These are phyloP conservation scores for Ceratonia siliqua DNA, from an alignment of 306 rosid genomes.

Conservation along the genomic window DNA sequence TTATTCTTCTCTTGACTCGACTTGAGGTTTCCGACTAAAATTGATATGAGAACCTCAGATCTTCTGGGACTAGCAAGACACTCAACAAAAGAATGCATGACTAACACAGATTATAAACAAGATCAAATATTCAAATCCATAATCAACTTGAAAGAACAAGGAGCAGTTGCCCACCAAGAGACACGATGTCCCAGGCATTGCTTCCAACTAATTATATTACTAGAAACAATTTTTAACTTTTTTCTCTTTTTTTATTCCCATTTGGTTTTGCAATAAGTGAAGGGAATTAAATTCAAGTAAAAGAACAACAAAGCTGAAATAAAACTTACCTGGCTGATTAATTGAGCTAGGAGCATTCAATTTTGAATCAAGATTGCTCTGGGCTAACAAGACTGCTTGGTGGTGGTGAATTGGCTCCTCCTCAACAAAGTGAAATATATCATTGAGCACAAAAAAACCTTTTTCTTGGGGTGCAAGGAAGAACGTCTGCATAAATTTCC, in stretches of 20 bases:
- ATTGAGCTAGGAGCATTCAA: slow-evolving; percentile 51
- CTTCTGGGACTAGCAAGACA: neutral
- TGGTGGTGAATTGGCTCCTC: slow-evolving; percentile 76
- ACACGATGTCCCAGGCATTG: neutral
- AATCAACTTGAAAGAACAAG: neutral
- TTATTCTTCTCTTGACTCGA: neutral
- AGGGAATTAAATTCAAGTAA: neutral
- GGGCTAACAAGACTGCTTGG: slow-evolving; percentile 75
- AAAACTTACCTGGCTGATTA: slow-evolving; percentile 65
- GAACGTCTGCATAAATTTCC: slow-evolving; percentile 89
- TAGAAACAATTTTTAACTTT: neutral
- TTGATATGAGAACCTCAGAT: neutral
- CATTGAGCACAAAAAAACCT: slow-evolving; percentile 87
- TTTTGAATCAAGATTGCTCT: slow-evolving; percentile 64
- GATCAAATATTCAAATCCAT: neutral
- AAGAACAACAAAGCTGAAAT: slow-evolving; percentile 2
- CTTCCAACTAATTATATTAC: neutral
- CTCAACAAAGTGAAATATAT: slow-evolving; percentile 84
- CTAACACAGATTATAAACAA: slow-evolving; percentile 8
- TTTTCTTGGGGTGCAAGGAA: slow-evolving; percentile 98
- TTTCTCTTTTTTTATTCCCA: neutral
- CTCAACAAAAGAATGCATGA: neutral
- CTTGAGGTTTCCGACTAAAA: neutral
- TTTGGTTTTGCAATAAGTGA: neutral
- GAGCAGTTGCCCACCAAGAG: neutral